These are phyloP conservation scores for Tagetes patula DNA, from an alignment of 129 eudicot genomes.

Conservation along the genomic window DNA sequence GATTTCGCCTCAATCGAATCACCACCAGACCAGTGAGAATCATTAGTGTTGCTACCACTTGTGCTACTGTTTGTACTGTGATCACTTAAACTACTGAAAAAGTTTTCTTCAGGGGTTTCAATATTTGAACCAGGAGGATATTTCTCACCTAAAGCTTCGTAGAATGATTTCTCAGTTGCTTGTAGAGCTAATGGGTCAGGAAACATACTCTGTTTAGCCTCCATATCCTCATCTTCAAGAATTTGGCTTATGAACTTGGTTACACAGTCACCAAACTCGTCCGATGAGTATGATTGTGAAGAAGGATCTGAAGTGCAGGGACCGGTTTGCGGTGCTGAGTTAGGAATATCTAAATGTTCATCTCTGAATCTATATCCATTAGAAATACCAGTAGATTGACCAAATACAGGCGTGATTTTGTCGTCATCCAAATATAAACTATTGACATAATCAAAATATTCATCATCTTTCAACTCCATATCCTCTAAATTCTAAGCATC, in stretches of 20 bases:
- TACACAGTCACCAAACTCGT: conserved; percentile 63
- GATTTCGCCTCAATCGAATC: no score
- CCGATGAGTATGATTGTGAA: conserved; percentile 45
- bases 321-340: conserved; percentile 30
- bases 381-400: conserved; percentile 31
- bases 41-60: conserved; percentile 32
- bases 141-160: conserved; percentile 60
- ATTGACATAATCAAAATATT: conserved; percentile 35
- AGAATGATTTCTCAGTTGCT: conserved; percentile 69
- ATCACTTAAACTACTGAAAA: conserved; percentile 50
- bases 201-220: conserved; percentile 69
- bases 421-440: conserved; percentile 43
- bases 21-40: conserved; percentile 51
- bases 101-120: conserved; percentile 47
- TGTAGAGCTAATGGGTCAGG: conserved; percentile 71
- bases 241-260: conserved; percentile 64
- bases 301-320: conserved; percentile 36
- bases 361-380: conserved; percentile 49
- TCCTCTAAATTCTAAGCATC: conserved; percentile 20
- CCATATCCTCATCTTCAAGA: conserved; percentile 74
- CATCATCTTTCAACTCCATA: conserved; percentile 61
- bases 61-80: conserved; percentile 48
- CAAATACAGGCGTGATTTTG: conserved; percentile 35
- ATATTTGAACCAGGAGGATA: conserved; percentile 25
- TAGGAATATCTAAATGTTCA: conserved; percentile 45